phyloP scores from a whole-genome alignment of 225 moss, liverwort and hornwort species.

The Straminergon stramineum region DNA sequence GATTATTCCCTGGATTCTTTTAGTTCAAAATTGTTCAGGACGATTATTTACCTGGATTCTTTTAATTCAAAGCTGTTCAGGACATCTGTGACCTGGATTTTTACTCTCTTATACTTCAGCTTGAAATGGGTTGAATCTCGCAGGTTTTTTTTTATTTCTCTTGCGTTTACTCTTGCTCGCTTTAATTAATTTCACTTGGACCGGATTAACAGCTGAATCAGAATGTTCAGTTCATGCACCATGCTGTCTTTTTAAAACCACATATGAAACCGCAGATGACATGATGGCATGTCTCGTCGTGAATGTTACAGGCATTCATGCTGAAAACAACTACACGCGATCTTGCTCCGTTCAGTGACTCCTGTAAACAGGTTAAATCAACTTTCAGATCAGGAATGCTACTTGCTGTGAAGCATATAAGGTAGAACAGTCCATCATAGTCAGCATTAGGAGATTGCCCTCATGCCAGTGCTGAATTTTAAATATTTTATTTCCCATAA shows the following conservation, averaged over 20 bases:
- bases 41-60: background rate
- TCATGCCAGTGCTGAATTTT: background rate
- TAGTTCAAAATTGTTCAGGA: background rate
- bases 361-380: background rate
- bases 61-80: background rate
- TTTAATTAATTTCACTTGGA: too few relatives aligned
- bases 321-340: background rate
- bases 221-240: background rate
- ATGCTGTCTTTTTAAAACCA: too few relatives aligned
- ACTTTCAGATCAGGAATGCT: background rate
- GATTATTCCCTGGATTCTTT: background rate
- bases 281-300: background rate
- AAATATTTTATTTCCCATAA: too few relatives aligned
- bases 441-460: background rate
- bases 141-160: too few relatives aligned
- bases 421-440: background rate
- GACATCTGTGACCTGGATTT: background rate
- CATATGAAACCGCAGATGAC: background rate
- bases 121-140: background rate
- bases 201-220: background rate
- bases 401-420: background rate
- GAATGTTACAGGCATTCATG: background rate
- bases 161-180: background rate
- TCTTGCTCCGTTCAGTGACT: background rate
- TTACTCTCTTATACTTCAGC: background rate